Evolutionary conservation across 2,329 filamentous ascomycete species (phyloP), one percentile per base, ranked within the genome.

Genomic region (Aspergillus fructus): DNA sequence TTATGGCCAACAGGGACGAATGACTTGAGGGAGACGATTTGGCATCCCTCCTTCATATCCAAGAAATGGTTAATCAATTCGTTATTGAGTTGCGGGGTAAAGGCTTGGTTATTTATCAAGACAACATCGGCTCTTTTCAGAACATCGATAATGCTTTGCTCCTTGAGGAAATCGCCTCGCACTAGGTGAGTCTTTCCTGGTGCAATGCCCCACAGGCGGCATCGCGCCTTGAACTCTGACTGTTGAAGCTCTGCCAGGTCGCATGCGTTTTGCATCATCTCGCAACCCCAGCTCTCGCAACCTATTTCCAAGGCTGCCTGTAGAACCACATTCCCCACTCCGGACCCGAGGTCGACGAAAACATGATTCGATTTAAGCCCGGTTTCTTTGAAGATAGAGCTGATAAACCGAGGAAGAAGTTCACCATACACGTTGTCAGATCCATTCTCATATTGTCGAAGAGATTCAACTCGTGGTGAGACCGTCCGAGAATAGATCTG

Each of bases 61-160:
- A 99, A 79, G 69, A 99, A 97, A 79, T 96, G 91, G 66, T 91
- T 86, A 64, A 93, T 85, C 46, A 99, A 81, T 60, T 86, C 85
- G 69, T 91, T 89, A 75, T 97, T 99, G 55, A 97, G 84, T 65
- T 88, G 83, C 13, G 93, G 88, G 5, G 89, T 93, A 75, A 99
- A 99, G 2, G 92, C 94, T 76, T 97, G 93, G 76, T 99, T 99
- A 79, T 99, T 99, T 67, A 97, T 93, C 24, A 99, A 83, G 17
- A 99, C 85, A n/a, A 97, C 93, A 71, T 99, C 94, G 2, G 94
- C 93, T 54, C 88, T 85, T 72, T 89, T 88, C 49, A 99, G 81
- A 7, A 88, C 87, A 23, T 86, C 82, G 59, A 87, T 82, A 49
- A 97, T 91, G 57, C 81, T 81, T 15, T 83, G 73, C 64, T 89